These are phyloP conservation scores for Apiotrichum siamense DNA, from an alignment of 1,284 basidiomycete genomes.

Conservation along the genomic window DNA sequence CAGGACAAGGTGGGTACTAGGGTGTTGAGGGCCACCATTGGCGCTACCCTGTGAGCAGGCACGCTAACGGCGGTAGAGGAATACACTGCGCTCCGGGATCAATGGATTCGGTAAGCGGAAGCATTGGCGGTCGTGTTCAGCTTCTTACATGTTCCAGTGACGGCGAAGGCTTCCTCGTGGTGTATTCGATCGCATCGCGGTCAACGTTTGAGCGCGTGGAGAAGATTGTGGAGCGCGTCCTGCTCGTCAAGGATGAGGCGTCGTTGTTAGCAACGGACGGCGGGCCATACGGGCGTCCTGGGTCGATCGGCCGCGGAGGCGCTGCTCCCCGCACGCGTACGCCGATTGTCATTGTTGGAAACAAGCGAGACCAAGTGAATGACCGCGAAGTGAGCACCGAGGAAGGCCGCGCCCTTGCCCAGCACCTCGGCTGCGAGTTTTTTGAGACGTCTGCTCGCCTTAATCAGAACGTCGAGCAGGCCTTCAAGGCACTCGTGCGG, in stretches of 20 bases:
- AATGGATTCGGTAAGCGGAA: slow-evolving; percentile 84
- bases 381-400: slow-evolving; percentile 81
- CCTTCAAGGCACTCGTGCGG: slow-evolving; percentile 86
- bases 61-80: slow-evolving; percentile 59
- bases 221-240: slow-evolving; percentile 90
- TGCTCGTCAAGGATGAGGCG: slow-evolving; percentile 80
- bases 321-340: slow-evolving; percentile 12
- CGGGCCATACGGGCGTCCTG: neutral
- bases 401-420: slow-evolving; percentile 79
- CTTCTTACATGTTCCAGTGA: slow-evolving; percentile 57
- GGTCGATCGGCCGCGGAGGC: neutral
- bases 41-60: too few species aligned
- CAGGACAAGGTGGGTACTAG: slow-evolving; percentile 77
- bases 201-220: slow-evolving; percentile 90
- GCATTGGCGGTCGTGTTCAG: neutral
- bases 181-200: slow-evolving; percentile 77
- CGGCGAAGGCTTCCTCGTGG: slow-evolving; percentile 85
- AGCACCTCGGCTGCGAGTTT: slow-evolving; percentile 85
- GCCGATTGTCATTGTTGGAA: slow-evolving; percentile 73
- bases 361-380: slow-evolving; percentile 73
- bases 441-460: slow-evolving; percentile 96
- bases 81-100: slow-evolving; percentile 93
- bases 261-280: slow-evolving; percentile 47
- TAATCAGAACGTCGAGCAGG: slow-evolving; percentile 86
- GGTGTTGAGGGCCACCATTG: too few species aligned